Evolutionary conservation across 108 stramenopile genomes (phyloP).

Genomic region (Heterococcus sp.): DNA sequence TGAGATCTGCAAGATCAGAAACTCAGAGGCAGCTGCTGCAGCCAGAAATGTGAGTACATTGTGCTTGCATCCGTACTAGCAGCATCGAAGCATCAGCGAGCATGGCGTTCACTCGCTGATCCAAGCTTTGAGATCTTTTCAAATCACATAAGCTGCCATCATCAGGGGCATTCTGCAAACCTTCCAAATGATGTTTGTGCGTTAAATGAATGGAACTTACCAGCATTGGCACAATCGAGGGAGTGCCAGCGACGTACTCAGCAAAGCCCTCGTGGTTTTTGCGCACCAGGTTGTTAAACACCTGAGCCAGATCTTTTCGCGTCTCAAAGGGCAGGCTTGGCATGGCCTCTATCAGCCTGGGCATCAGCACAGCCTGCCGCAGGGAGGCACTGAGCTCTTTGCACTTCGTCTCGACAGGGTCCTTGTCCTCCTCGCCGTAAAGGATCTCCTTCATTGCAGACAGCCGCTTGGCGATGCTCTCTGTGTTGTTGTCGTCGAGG

Average conservation of each 20-base stretch:
- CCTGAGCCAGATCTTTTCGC: constrained; percentile 48
- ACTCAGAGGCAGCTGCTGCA: too few species aligned
- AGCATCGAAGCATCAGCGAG: too few species aligned
- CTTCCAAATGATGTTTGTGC: too few species aligned
- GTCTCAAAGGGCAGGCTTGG: constrained; percentile 53
- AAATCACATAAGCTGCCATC: too few species aligned
- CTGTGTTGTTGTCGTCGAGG: constrained; percentile 17
- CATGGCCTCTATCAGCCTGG: constrained; percentile 35
- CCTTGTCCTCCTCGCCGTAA: constrained; percentile 49
- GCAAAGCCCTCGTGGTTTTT: constrained; percentile 49
- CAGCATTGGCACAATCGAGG: constrained; percentile 18
- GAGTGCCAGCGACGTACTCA: constrained; percentile 37
- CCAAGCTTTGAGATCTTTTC: too few species aligned
- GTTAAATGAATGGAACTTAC: too few species aligned
- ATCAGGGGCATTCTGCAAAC: too few species aligned
- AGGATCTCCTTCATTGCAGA: constrained; percentile 47
- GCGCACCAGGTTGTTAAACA: constrained; percentile 53
- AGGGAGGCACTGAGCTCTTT: constrained; percentile 33
- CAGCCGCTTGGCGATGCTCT: constrained; percentile 40
- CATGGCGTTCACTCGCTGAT: too few species aligned
- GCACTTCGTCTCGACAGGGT: constrained; percentile 47
- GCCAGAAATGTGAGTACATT: too few species aligned
- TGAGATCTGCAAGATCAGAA: too few species aligned
- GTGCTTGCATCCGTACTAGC: too few species aligned
- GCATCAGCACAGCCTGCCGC: constrained; percentile 32